Conservation (phyloP, 108 stramenopile species). For the Cyclostephanos tholiformis region DNA sequence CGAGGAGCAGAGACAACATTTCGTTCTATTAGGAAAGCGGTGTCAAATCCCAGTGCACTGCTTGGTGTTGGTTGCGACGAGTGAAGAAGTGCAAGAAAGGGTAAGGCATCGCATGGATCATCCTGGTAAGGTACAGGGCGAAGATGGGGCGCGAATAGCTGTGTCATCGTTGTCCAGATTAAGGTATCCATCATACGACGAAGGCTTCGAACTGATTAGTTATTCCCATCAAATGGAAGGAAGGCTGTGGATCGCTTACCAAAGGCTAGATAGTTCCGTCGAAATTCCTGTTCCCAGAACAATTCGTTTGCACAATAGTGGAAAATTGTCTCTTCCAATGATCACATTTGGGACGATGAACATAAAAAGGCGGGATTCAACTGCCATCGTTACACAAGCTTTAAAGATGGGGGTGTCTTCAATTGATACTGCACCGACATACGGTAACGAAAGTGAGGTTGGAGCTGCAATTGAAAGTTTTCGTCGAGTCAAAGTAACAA, state of each 20-base stretch:
- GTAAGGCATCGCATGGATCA: constrained; percentile 73
- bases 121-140: constrained; percentile 76
- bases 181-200: constrained; percentile 61
- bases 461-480: constrained; percentile 38
- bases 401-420: constrained; percentile 49
- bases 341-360: constrained; percentile 71
- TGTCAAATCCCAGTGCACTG: constrained; percentile 61
- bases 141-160: constrained; percentile 57
- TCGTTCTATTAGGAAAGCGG: constrained; percentile 52
- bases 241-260: constrained; percentile 22
- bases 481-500: constrained; percentile 39
- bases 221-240: constrained; percentile 32
- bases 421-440: constrained; percentile 85
- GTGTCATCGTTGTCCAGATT: constrained; percentile 49
- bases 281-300: constrained; percentile 6
- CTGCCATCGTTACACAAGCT: constrained; percentile 45
- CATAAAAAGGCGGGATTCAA: constrained; percentile 47
- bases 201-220: constrained; percentile 63
- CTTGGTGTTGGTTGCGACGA: constrained; percentile 59
- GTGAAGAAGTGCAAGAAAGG: constrained; percentile 51
- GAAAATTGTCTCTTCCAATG: constrained; percentile 43
- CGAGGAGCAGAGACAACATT: constrained; percentile 55
- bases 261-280: neutral
- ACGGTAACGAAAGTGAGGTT: constrained; percentile 80
- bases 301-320: constrained; percentile 23